Percentiles rank a stretch among this genome's conserved stretches.
Conservation (phyloP, 2,329 filamentous ascomycete species). For the Apiospora arundinis region DNA sequence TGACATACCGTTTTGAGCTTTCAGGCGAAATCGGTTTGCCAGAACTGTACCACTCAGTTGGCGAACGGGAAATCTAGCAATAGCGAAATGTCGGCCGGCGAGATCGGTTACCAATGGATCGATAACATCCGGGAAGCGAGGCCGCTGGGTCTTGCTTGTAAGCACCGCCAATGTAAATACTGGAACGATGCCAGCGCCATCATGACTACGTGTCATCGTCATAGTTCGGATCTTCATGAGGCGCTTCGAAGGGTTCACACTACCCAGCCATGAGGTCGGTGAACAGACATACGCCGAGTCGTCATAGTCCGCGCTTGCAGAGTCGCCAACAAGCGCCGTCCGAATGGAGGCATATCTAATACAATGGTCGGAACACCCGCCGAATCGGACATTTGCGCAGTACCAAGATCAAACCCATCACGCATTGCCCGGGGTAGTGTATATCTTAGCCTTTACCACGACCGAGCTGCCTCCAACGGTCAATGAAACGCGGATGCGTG, state of each 20-base stretch:
- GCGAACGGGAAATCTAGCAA: too few species aligned
- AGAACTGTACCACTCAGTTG: too few species aligned
- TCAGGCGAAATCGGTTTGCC: too few species aligned
- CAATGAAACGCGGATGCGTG: conserved; percentile 6
- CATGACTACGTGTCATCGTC: neutral
- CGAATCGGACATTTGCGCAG: neutral
- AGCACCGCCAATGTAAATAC: neutral
- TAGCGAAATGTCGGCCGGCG: neutral
- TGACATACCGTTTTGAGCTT: neutral
- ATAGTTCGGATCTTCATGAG: neutral
- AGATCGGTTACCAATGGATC: neutral
- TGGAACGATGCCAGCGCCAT: neutral
- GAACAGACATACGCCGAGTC: neutral
- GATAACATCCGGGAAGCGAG: neutral
- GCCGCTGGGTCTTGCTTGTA: neutral
- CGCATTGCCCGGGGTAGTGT: neutral
- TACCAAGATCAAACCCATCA: neutral
- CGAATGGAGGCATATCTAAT: neutral
- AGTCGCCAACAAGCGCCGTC: neutral
- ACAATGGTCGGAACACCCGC: neutral
- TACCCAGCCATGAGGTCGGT: conserved; percentile 33
- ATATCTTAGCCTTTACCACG: neutral
- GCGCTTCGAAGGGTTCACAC: neutral
- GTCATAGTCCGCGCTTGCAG: neutral
- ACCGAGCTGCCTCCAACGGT: conserved; percentile 4